These are phyloP conservation scores for Acanthamoeba castellanii DNA, from an alignment of 208 protist genomes.

Conservation along the genomic window DNA sequence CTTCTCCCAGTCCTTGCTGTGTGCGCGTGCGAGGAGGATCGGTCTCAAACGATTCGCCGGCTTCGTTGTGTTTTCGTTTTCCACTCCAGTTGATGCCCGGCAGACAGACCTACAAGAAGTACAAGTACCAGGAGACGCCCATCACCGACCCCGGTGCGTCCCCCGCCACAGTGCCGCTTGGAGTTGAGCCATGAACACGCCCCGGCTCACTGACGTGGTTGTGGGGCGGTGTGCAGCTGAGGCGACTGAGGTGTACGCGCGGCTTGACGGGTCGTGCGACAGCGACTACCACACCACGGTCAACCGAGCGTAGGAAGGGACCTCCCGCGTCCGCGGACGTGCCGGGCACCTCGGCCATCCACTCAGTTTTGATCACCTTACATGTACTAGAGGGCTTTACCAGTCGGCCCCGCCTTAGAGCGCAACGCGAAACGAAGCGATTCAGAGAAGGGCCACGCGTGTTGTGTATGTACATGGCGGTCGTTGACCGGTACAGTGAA, in stretches of 20 bases:
- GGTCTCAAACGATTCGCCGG: neutral
- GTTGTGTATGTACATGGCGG: neutral
- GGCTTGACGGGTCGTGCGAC: neutral
- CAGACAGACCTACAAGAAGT: conserved; percentile 65
- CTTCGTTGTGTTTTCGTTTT: neutral
- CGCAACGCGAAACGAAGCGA: neutral
- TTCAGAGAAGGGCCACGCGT: neutral
- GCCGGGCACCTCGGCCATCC: neutral
- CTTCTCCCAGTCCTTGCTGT: neutral
- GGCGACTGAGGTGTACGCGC: neutral
- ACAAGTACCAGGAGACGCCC: conserved; percentile 68
- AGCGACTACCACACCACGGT: neutral
- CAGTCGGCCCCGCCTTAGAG: no score
- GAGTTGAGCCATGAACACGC: neutral
- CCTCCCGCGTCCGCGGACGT: neutral
- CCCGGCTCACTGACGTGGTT: neutral
- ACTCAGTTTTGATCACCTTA: neutral
- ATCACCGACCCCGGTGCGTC: neutral
- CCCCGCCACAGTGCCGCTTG: neutral
- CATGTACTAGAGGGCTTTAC: no score
- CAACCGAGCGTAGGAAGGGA: neutral
- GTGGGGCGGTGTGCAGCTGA: neutral
- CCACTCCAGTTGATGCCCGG: conserved; percentile 20
- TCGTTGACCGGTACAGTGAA: neutral
- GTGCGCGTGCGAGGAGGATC: neutral